Evolutionary conservation across 495 filamentous ascomycete species (phyloP).

Genomic region (Tuber microsphaerosporum): DNA sequence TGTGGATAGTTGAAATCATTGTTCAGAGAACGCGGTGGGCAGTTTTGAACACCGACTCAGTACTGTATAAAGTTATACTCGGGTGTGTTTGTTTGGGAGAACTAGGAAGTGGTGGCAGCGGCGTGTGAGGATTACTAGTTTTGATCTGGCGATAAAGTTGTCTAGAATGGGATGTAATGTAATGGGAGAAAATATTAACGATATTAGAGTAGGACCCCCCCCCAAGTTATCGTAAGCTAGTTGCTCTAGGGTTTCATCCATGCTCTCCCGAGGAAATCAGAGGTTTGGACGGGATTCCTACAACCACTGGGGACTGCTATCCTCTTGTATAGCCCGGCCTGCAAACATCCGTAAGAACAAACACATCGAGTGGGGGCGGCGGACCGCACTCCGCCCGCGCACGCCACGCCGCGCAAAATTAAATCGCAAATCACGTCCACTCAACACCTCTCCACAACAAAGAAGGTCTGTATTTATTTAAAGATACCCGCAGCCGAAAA

Average conservation of each 20-base stretch:
- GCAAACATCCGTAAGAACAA: background rate
- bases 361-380: background rate
- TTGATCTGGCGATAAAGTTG: background rate
- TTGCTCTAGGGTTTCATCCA: background rate
- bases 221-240: background rate
- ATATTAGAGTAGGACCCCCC: background rate
- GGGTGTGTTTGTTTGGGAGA: background rate
- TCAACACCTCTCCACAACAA: background rate
- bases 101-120: background rate
- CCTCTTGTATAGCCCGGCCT: background rate
- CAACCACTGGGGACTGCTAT: background rate
- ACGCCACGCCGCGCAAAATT: background rate
- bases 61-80: background rate
- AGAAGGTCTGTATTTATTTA: slow-evolving; percentile 3
- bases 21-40: background rate
- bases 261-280: background rate
- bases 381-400: background rate
- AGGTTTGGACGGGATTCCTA: background rate
- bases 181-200: no score
- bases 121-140: background rate
- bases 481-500: slow-evolving; percentile 2
- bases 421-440: background rate
- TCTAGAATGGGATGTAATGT: background rate
- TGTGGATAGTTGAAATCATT: background rate
- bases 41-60: background rate